These are phyloP conservation scores for Phytophthora palmivora DNA, from an alignment of 352 stramenopile genomes.

Conservation along the genomic window DNA sequence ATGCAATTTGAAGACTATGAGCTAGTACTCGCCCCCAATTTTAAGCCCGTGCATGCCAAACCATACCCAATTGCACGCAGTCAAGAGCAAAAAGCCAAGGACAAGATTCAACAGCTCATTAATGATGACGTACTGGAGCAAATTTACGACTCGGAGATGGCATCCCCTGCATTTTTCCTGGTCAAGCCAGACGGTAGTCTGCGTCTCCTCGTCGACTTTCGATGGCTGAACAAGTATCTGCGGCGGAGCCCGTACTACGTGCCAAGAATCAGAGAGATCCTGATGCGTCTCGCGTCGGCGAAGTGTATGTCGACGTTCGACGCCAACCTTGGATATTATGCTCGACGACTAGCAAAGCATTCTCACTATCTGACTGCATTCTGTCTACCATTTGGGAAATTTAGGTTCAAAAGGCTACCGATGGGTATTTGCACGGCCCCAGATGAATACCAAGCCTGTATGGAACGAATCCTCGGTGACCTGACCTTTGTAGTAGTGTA, in stretches of 20 bases:
- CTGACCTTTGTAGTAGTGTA: conserved; percentile 9
- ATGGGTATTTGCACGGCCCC: conserved; percentile 5
- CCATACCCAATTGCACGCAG: conserved; percentile 7
- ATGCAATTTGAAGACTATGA: conserved; percentile 13
- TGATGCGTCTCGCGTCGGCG: not conserved
- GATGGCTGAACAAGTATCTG: conserved; percentile 15
- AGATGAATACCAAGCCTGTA: conserved; percentile 18
- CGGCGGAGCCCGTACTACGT: no score
- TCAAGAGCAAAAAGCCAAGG: not conserved
- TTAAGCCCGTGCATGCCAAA: conserved; percentile 8
- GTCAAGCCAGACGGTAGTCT: conserved; percentile 1
- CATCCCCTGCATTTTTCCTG: conserved; percentile 16
- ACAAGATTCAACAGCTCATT: conserved; percentile 8
- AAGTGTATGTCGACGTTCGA: conserved; percentile 12
- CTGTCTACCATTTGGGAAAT: conserved; percentile 3
- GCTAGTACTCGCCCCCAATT: conserved; percentile 4
- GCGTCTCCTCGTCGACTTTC: conserved; percentile 7
- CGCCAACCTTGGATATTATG: conserved; percentile 17
- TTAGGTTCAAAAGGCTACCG: conserved; percentile 11
- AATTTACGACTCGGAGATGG: conserved; percentile 23
- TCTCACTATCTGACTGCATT: conserved; percentile 9
- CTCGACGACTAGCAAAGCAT: not conserved
- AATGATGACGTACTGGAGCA: conserved; percentile 11
- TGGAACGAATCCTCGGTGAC: conserved; percentile 7
- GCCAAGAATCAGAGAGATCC: conserved; percentile 3